Conservation (phyloP, 164 flowering plant species). For the Vitis riparia region DNA sequence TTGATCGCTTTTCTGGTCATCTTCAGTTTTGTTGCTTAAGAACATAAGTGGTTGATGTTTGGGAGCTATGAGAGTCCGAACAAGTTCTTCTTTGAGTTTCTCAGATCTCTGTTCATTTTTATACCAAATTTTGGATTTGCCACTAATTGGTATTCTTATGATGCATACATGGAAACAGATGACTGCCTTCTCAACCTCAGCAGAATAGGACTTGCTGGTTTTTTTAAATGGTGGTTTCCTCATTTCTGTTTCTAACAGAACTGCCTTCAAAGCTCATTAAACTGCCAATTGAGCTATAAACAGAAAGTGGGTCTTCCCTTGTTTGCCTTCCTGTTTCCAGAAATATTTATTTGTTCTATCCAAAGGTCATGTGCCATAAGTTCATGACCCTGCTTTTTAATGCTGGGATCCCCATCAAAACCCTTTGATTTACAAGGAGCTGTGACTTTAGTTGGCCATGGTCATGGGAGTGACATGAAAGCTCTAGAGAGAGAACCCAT, state of each 20-base stretch:
- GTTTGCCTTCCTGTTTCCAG: slow-evolving; percentile 56
- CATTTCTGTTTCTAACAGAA: slow-evolving; percentile 68
- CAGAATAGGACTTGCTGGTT: slow-evolving; percentile 65
- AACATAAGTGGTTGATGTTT: background rate
- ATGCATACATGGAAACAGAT: slow-evolving; percentile 8
- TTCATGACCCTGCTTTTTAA: slow-evolving; percentile 67
- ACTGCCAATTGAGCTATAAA: slow-evolving; percentile 60
- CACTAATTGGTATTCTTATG: too few species aligned
- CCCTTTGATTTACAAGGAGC: slow-evolving; percentile 61
- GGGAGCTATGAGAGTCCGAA: too few species aligned
- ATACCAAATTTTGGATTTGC: too few species aligned
- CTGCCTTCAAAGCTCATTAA: slow-evolving; percentile 64
- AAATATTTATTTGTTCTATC: slow-evolving; percentile 54
- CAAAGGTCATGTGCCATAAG: slow-evolving; percentile 51
- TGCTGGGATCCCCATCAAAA: slow-evolving; percentile 73
- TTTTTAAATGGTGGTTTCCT: slow-evolving; percentile 31
- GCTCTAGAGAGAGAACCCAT: slow-evolving; percentile 61
- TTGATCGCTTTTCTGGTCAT: background rate
- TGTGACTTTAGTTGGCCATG: slow-evolving; percentile 82
- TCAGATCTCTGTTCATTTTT: background rate
- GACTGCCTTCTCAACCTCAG: slow-evolving; percentile 35
- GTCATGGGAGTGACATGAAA: slow-evolving; percentile 74
- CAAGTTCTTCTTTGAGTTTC: background rate
- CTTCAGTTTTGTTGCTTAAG: background rate
- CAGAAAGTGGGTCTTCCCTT: slow-evolving; percentile 59